Conservation (phyloP, 805 yeast species). For the Spathaspora arborariae region DNA sequence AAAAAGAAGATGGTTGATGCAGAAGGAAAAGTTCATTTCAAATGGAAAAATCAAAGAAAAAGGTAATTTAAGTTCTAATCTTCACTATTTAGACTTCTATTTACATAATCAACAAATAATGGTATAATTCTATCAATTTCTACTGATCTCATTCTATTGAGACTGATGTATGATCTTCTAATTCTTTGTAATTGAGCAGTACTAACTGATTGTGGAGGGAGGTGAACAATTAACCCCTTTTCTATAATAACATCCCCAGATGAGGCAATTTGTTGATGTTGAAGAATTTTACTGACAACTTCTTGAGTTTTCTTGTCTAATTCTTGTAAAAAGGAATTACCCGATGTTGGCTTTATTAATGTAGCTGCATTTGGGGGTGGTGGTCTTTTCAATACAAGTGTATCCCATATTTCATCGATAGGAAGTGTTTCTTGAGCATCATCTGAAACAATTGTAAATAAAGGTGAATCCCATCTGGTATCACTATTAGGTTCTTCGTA, state of each 20-base stretch:
- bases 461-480: slow-evolving; percentile 92
- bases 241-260: slow-evolving; percentile 45
- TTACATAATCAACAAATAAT: slow-evolving; percentile 75
- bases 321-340: slow-evolving; percentile 71
- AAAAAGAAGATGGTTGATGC: slow-evolving; percentile 69
- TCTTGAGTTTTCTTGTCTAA: slow-evolving; percentile 68
- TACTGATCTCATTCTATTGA: slow-evolving; percentile 75
- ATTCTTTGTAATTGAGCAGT: slow-evolving; percentile 79
- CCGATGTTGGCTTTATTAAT: slow-evolving; percentile 71
- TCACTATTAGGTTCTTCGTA: slow-evolving; percentile 90
- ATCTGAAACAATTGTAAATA: slow-evolving; percentile 58
- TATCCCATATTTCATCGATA: slow-evolving; percentile 63
- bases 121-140: slow-evolving; percentile 65
- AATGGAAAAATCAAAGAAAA: slow-evolving; percentile 83
- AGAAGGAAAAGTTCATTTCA: slow-evolving; percentile 67
- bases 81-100: slow-evolving; percentile 47
- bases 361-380: slow-evolving; percentile 85
- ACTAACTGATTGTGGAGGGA: slow-evolving; percentile 62
- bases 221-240: slow-evolving; percentile 46
- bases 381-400: slow-evolving; percentile 56
- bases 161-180: slow-evolving; percentile 74
- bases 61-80: slow-evolving; percentile 18
- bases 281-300: slow-evolving; percentile 59
- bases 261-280: slow-evolving; percentile 56
- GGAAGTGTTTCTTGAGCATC: slow-evolving; percentile 49